phyloP scores from a whole-genome alignment of 108 stramenopile genomes.

The Nitzschia palea region DNA sequence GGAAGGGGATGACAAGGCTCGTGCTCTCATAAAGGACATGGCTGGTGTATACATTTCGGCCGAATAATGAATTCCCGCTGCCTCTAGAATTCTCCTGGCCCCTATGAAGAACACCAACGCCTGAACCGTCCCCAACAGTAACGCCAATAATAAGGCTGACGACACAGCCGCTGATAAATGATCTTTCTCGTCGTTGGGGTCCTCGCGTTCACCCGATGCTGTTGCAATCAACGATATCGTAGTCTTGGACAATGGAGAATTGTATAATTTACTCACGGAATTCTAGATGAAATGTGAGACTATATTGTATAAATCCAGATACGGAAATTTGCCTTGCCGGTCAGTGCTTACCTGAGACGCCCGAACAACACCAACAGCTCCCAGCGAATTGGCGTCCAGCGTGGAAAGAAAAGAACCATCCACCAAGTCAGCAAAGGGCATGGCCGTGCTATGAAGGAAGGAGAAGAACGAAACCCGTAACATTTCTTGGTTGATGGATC shows the following conservation, averaged over 20 bases:
- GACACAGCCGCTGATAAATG: constrained; percentile 24
- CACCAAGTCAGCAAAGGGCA: constrained; percentile 42
- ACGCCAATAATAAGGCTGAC: constrained; percentile 35
- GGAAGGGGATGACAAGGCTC: constrained; percentile 28
- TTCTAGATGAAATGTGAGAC: constrained; percentile 13
- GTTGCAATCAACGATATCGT: constrained; percentile 46
- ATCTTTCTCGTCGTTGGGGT: constrained; percentile 9
- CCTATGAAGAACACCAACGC: constrained; percentile 14
- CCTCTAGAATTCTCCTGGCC: constrained; percentile 7
- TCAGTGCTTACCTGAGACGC: constrained; percentile 18
- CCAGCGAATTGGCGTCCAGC: constrained; percentile 42
- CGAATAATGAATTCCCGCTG: constrained; percentile 18
- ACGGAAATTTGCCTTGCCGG: too few relatives aligned
- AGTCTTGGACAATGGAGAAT: constrained; percentile 43
- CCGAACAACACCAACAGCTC: constrained; percentile 41
- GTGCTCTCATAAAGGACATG: constrained; percentile 26
- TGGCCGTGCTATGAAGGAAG: constrained; percentile 40
- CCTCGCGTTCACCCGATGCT: not conserved
- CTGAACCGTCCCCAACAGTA: constrained; percentile 33
- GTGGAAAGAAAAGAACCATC: constrained; percentile 39
- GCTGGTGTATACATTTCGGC: constrained; percentile 32
- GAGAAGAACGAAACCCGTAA: constrained; percentile 36
- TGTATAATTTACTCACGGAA: constrained; percentile 40
- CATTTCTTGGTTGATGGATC: constrained; percentile 24
- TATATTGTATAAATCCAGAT: too few relatives aligned